Conservation (phyloP, 768 basidiomycete genomes). For the Candolleomyces aberdarensis region DNA sequence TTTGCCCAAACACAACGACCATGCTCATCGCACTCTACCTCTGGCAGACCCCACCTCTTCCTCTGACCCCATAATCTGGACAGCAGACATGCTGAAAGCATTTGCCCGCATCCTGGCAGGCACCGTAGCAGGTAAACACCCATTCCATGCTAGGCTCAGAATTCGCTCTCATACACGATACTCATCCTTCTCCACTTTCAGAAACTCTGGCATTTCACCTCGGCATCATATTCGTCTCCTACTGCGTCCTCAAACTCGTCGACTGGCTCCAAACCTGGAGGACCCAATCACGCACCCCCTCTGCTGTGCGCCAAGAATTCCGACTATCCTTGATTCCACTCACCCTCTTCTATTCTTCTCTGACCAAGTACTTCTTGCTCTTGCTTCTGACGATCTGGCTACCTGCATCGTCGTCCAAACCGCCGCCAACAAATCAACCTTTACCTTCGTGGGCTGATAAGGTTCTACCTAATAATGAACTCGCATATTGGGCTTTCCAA, state of each 20-base stretch:
- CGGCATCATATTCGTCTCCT: conserved; percentile 60
- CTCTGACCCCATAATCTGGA: conserved; percentile 46
- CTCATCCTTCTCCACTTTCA: too few species aligned
- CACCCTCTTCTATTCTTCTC: conserved; percentile 78
- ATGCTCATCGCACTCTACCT: not conserved
- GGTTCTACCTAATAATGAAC: conserved; percentile 27
- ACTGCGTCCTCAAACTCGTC: conserved; percentile 42
- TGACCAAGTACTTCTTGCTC: conserved; percentile 82
- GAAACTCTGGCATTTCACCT: conserved; percentile 76
- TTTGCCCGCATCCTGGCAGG: conserved; percentile 64
- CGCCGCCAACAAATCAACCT: conserved; percentile 20
- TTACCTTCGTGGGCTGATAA: conserved; percentile 24
- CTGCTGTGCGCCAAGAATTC: conserved; percentile 63
- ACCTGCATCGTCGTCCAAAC: conserved; percentile 35
- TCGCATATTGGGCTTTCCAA: conserved; percentile 39
- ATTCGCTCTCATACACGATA: too few species aligned
- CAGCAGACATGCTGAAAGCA: conserved; percentile 40
- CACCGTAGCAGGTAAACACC: conserved; percentile 53
- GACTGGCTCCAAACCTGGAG: conserved; percentile 31
- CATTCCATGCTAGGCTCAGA: too few species aligned
- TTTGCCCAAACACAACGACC: not conserved
- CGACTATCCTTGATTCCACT: conserved; percentile 76
- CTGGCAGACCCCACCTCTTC: conserved; percentile 37
- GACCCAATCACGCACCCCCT: conserved; percentile 18
- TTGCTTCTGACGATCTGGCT: conserved; percentile 80